Conservation (phyloP, 2,329 filamentous ascomycete genomes). For the Volutella citrinella region DNA sequence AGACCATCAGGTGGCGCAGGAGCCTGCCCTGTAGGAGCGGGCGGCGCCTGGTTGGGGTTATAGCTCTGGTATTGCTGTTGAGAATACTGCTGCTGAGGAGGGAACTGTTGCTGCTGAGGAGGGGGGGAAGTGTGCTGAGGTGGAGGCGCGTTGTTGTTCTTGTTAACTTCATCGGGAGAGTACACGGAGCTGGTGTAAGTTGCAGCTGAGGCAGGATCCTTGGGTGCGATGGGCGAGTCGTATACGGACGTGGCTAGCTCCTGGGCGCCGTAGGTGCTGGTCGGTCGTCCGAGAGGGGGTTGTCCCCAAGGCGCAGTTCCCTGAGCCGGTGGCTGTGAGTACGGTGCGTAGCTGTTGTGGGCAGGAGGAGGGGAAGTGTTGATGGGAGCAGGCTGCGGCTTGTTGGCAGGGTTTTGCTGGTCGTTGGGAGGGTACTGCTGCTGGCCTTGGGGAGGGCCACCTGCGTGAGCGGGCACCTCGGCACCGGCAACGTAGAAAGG, state of each 20-base stretch:
- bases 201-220: slow-evolving; percentile 42
- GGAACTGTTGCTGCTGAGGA: slow-evolving; percentile 30
- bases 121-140: slow-evolving; percentile 26
- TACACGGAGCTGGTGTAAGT: slow-evolving; percentile 47
- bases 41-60: slow-evolving; percentile 37
- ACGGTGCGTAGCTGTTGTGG: slow-evolving; percentile 39
- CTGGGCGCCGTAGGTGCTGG: slow-evolving; percentile 70
- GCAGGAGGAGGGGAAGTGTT: slow-evolving; percentile 53
- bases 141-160: slow-evolving; percentile 28
- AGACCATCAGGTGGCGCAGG: slow-evolving; percentile 28
- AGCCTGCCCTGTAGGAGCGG: slow-evolving; percentile 37
- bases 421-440: slow-evolving; percentile 53
- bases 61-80: slow-evolving; percentile 43
- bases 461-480: slow-evolving; percentile 43
- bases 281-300: slow-evolving; percentile 48
- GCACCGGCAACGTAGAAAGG: slow-evolving; percentile 66
- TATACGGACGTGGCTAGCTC: slow-evolving; percentile 77
- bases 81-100: too few relatives aligned
- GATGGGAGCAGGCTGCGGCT: slow-evolving; percentile 48
- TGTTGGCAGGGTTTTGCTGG: slow-evolving; percentile 42
- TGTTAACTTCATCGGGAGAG: slow-evolving; percentile 43
- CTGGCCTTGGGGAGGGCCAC: slow-evolving; percentile 20
- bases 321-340: slow-evolving; percentile 35
- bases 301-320: slow-evolving; percentile 39
- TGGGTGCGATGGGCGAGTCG: slow-evolving; percentile 65